These are phyloP conservation scores for Carex myosuroides DNA, from an alignment of 176 grass and related monocot species.

Conservation along the genomic window DNA sequence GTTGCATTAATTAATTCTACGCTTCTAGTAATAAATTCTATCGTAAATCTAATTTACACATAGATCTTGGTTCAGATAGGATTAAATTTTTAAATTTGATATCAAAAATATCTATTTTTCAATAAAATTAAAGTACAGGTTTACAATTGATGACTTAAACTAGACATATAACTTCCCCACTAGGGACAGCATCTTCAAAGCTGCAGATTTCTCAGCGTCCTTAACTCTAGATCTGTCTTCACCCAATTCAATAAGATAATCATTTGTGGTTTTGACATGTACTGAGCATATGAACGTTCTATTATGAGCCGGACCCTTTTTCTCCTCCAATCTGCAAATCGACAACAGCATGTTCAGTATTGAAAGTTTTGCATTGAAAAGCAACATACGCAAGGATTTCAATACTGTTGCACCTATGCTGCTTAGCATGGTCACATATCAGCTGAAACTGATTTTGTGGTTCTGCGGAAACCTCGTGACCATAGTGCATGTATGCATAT, in stretches of 20 bases:
- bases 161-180: background rate
- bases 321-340: conserved; percentile 64
- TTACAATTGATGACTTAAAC: background rate
- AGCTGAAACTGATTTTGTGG: background rate
- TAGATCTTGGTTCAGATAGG: too few relatives aligned
- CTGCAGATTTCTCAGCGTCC: conserved; percentile 63
- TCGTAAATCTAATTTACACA: too few relatives aligned
- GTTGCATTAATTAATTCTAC: too few relatives aligned
- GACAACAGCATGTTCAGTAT: background rate
- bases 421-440: background rate
- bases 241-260: conserved; percentile 32
- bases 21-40: too few relatives aligned
- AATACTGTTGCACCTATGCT: background rate
- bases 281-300: conserved; percentile 65
- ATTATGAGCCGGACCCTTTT: conserved; percentile 53
- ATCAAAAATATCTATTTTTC: too few relatives aligned
- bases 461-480: background rate
- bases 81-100: too few relatives aligned
- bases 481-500: too few relatives aligned
- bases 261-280: conserved; percentile 25
- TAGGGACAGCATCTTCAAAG: conserved; percentile 49
- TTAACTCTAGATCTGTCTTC: conserved; percentile 53
- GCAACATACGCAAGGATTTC: background rate
- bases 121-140: background rate
- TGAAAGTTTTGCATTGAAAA: background rate